Evolutionary conservation across 768 basidiomycete genomes (phyloP), one percentile per base, ranked within the genome.

Genomic region (Kwoniella newhampshirensis): DNA sequence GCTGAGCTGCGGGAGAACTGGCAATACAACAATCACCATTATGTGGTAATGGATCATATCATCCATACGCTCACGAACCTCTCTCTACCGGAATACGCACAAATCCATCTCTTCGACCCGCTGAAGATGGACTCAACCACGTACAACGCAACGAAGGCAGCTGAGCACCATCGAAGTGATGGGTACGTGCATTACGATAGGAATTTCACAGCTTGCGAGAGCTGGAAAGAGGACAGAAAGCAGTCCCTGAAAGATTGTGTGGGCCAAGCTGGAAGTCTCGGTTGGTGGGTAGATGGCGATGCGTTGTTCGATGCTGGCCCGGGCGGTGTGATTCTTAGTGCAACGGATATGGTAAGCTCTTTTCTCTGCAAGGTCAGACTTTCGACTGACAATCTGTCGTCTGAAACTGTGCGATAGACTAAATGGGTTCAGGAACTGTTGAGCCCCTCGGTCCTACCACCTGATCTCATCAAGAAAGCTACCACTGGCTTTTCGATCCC

Each of bases 1-100:
- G 47, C 64, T 13, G 62, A 66, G 37, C 45, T 74, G 18, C 63
- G 73, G 0, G 41, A 65, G 46, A 13, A 36, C 12, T 64, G 50
- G 55, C 73, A 73, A 43, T 76, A 76, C 66, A 64, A 64, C 52
- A 76, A 76, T 49, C 35, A 60, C 9, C 58, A 57, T 30, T 75
- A 68, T 51, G 41, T 59, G 1, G 40, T 57, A 18, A 30, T 69
- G 1, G 59, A 63, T 4, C 40, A 63, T 25, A 50, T 76, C 6
- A 51, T 71, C 15, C 21, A 57, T 30, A 41, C 30, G 9, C 52
- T 71, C 35, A 59, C 67, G 12, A 57, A 54, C 1, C 39, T 54
- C 1, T 20, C 59, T 0, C 67, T 67, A 25, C 39, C 43, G 5
- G 50, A 57, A 1, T 74, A 59, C 50, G 67, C 71, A 15, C 20